Percentiles rank a stretch among this genome's conserved stretches.
Evolutionary conservation across 208 protist genomes (phyloP).

Genomic region (Crithidia mellificae): DNA sequence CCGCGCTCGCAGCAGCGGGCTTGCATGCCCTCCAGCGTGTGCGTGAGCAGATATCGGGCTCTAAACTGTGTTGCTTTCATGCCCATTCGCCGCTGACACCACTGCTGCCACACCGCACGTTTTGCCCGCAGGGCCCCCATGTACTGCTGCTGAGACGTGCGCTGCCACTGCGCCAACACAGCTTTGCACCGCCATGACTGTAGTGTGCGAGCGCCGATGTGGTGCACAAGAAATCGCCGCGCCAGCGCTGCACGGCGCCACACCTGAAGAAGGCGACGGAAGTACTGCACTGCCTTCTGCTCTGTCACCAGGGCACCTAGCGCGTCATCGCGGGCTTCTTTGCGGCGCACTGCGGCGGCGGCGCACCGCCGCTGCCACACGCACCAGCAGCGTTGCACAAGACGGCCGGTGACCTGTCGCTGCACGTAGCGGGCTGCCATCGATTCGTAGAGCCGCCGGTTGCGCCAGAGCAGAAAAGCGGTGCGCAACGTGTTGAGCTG

Average conservation of each 20-base stretch:
- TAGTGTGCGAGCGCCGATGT: constrained; percentile 19
- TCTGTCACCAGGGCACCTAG: constrained; percentile 35
- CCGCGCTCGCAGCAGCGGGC: neutral
- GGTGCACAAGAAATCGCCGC: constrained; percentile 16
- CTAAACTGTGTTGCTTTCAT: constrained; percentile 6
- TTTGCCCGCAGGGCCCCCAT: constrained; percentile 7
- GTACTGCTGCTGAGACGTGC: constrained; percentile 7
- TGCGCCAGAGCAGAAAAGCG: constrained; percentile 40
- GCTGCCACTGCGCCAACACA: constrained; percentile 8
- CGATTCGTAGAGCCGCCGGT: constrained; percentile 39
- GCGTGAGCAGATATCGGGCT: neutral
- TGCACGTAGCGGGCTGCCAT: constrained; percentile 28
- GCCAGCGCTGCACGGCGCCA: constrained; percentile 27
- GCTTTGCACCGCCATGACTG: constrained; percentile 12
- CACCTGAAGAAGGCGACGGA: constrained; percentile 12
- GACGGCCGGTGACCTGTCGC: constrained; percentile 1
- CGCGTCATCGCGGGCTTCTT: constrained; percentile 21
- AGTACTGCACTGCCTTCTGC: constrained; percentile 23
- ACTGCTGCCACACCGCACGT: constrained; percentile 18
- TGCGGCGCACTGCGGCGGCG: neutral
- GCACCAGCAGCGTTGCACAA: constrained; percentile 20
- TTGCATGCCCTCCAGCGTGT: constrained; percentile 9
- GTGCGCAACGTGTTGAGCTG: neutral
- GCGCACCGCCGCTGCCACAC: constrained; percentile 30
- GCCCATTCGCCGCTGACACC: constrained; percentile 11